Percentiles rank a stretch among this genome's conserved stretches.
phyloP scores from a whole-genome alignment of 176 grass and related monocot genomes.

The Metroxylon sagu region DNA sequence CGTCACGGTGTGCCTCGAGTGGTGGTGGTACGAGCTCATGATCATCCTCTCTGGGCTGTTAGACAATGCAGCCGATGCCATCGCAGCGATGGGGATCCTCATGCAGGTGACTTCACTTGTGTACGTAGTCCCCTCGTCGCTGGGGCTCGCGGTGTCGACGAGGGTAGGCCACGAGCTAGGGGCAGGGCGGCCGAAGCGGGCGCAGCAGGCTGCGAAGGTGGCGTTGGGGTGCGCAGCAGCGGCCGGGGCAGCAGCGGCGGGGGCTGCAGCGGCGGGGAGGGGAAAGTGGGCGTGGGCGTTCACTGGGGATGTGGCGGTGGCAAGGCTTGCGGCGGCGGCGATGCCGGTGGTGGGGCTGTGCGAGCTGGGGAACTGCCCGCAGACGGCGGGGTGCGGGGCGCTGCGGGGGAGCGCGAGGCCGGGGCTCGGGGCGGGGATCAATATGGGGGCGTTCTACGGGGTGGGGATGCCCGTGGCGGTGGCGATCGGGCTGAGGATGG shows the following conservation, averaged over 20 bases:
- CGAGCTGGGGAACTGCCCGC: constrained; percentile 85
- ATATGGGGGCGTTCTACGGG: constrained; percentile 54
- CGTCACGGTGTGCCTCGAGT: constrained; percentile 81
- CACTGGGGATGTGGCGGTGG: constrained; percentile 44
- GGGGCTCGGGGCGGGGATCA: constrained; percentile 48
- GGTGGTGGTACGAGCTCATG: constrained; percentile 99
- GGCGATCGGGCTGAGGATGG: constrained; percentile 39
- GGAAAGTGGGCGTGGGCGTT: constrained; percentile 61
- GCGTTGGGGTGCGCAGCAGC: constrained; percentile 34
- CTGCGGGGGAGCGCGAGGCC: constrained; percentile 71
- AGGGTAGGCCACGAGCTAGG: constrained; percentile 75
- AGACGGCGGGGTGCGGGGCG: constrained; percentile 77
- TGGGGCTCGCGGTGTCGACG: constrained; percentile 69
- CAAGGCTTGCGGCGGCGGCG: constrained; percentile 36
- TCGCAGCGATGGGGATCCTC: constrained; percentile 72
- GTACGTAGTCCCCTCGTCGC: constrained; percentile 84
- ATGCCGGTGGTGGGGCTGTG: constrained; percentile 67
- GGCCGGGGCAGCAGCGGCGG: constrained; percentile 40
- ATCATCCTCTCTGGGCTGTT: constrained; percentile 73
- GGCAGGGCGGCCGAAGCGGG: constrained; percentile 41
- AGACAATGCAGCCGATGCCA: constrained; percentile 46
- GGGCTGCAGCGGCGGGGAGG: constrained; percentile 38
- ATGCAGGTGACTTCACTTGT: constrained; percentile 89
- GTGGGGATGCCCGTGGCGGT: constrained; percentile 81
- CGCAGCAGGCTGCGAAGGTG: constrained; percentile 40